Evolutionary conservation across 148 eudicot species (phyloP), one percentile per base, ranked within the genome.

Genomic region (Camellia japonica): DNA sequence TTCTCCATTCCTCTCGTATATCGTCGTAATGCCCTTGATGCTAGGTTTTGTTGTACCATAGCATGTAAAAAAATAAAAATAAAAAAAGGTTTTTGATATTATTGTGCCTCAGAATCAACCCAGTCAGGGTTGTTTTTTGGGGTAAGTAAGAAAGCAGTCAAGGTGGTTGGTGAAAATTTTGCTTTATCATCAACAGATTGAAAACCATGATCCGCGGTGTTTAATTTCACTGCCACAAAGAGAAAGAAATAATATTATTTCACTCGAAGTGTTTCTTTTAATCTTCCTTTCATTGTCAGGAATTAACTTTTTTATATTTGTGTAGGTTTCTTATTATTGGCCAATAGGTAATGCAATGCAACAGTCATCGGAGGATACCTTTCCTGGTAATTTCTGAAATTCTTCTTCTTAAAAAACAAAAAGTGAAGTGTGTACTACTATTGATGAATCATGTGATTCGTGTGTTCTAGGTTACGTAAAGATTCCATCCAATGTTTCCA

Each of bases 151-250:
- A 30, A 30, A 30, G 38, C 23, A 74, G 43, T 56, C 23, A 74
- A 44, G 68, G 38, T 49, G 18, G 49, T 64, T 4, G 59, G 19
- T 61, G 44, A 13, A 63, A 77, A 51, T 1, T 51, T 23, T 73
- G 9, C 60, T 30, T 30, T 82, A 82, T 89, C 97, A 76, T 89
- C 90, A 80, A 87, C 78, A 60, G 89, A 81, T 82, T 87, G 91
- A 66, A 54, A 81, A 67, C 75, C 85, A 73, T 85, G 79, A 38
- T 78, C 87, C 30, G 83, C 52, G 61, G 80, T 79, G 81, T 86
- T 87, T 68, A 82, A 41, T 69, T 77, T 87, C 87, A 90, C 95
- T 93, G 87, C 85, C 51, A 80, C 75, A 54, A 83, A 62, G 68
- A 84, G 20, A 51, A 30, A 47, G 73, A 78, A 42, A 85, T 71